A percentile compares a stretch with the other conserved stretches of the same genome.
These are phyloP conservation scores for Leptodermis oblonga DNA, from an alignment of 257 asterid genomes.

Conservation along the genomic window DNA sequence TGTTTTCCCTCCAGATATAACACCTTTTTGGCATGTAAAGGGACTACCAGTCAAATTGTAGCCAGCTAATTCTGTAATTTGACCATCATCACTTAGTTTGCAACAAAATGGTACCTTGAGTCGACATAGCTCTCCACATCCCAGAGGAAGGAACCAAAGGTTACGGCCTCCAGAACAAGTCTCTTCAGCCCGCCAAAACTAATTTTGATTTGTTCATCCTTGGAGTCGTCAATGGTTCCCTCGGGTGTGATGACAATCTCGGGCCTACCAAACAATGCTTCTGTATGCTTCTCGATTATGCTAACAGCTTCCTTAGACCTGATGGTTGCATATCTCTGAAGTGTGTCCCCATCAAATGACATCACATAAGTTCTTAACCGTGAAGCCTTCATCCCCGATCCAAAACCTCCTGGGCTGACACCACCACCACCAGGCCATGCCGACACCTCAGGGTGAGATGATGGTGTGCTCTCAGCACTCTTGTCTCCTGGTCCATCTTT, in stretches of 20 bases:
- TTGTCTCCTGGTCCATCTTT: slow-evolving; percentile 27
- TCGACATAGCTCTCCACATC: slow-evolving; percentile 90
- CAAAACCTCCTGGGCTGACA: slow-evolving; percentile 32
- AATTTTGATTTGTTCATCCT: slow-evolving; percentile 65
- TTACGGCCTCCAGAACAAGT: slow-evolving; percentile 87
- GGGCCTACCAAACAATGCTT: slow-evolving; percentile 85
- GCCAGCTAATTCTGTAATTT: too few relatives aligned
- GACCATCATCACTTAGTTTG: slow-evolving; percentile 40
- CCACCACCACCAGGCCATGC: slow-evolving; percentile 47
- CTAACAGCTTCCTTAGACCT: slow-evolving; percentile 76
- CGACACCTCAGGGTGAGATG: slow-evolving; percentile 65
- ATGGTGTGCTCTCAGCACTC: slow-evolving; percentile 17
- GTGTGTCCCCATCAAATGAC: slow-evolving; percentile 80
- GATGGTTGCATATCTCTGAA: slow-evolving; percentile 70
- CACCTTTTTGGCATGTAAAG: too few relatives aligned
- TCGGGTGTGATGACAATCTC: slow-evolving; percentile 64
- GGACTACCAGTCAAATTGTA: too few relatives aligned
- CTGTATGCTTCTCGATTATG: slow-evolving; percentile 82
- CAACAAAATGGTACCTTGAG: slow-evolving; percentile 79
- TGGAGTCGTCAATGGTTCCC: slow-evolving; percentile 73
- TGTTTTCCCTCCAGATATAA: neutral
- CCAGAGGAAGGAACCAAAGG: slow-evolving; percentile 97
- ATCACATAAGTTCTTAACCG: slow-evolving; percentile 68
- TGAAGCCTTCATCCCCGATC: slow-evolving; percentile 54
- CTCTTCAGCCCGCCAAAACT: slow-evolving; percentile 78